These are phyloP conservation scores for Talaromyces sp. DNA, from an alignment of 2,329 filamentous ascomycete species.

Conservation along the genomic window DNA sequence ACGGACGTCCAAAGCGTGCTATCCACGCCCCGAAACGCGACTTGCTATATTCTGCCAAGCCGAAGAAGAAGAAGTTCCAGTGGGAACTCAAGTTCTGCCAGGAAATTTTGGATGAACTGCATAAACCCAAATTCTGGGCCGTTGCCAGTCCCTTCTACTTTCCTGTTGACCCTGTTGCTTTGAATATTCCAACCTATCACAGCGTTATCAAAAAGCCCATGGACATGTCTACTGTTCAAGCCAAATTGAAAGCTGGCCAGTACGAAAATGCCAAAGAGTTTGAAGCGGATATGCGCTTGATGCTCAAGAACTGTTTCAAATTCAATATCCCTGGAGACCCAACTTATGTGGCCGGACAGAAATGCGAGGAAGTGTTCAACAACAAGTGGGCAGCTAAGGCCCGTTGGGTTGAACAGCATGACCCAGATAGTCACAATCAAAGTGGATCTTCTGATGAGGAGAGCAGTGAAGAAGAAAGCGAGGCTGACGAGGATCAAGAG, in stretches of 20 bases:
- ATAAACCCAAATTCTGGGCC: constrained; percentile 65
- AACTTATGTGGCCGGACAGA: constrained; percentile 67
- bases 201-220: constrained; percentile 95
- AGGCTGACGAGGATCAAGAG: constrained; percentile 59
- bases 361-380: constrained; percentile 72
- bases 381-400: constrained; percentile 73
- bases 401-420: constrained; percentile 73
- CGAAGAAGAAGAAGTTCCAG: constrained; percentile 85
- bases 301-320: constrained; percentile 84
- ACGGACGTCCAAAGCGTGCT: constrained; percentile 83
- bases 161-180: constrained; percentile 87
- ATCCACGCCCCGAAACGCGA: constrained; percentile 93
- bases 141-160: constrained; percentile 71
- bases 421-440: constrained; percentile 60
- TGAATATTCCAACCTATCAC: constrained; percentile 91
- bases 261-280: constrained; percentile 83
- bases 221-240: constrained; percentile 79
- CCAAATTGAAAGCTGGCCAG: constrained; percentile 71
- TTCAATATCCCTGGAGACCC: constrained; percentile 82
- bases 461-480: constrained; percentile 66
- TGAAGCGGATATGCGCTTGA: constrained; percentile 73
- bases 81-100: constrained; percentile 89
- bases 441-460: constrained; percentile 67
- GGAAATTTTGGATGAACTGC: constrained; percentile 71
- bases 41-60: constrained; percentile 80